phyloP scores from a whole-genome alignment of 129 eudicot genomes.

The Chrysanthemum makinoi region DNA sequence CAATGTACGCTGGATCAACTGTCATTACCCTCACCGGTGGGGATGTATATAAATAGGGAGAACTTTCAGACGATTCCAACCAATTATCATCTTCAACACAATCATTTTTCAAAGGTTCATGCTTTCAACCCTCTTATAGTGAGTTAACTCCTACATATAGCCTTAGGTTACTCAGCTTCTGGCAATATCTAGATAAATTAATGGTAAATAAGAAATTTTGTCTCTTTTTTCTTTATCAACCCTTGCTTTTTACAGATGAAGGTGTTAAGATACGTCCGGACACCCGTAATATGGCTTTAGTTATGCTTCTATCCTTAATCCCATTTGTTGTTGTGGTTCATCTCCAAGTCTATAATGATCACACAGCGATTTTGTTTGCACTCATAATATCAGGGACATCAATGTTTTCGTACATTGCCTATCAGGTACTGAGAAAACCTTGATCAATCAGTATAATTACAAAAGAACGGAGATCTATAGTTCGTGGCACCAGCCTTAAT shows the following conservation, averaged over 20 bases:
- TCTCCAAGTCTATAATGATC: not conserved
- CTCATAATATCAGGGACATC: slow-evolving; percentile 7
- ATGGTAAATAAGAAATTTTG: too few species aligned
- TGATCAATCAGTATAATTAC: too few species aligned
- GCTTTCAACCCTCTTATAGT: too few species aligned
- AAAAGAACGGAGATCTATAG: too few species aligned
- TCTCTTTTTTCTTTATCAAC: too few species aligned
- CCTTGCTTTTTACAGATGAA: not conserved
- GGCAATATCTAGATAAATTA: too few species aligned
- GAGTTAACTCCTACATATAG: too few species aligned
- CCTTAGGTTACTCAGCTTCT: too few species aligned
- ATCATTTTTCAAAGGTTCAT: slow-evolving; percentile 1
- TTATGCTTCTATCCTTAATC: slow-evolving; percentile 18
- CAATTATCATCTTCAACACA: not conserved
- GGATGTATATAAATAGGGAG: not conserved
- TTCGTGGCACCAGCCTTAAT: not conserved
- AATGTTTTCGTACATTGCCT: slow-evolving; percentile 1
- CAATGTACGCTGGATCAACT: too few species aligned
- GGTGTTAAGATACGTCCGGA: not conserved
- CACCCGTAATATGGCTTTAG: not conserved
- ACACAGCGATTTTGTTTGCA: not conserved
- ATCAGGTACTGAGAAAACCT: too few species aligned
- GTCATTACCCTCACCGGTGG: too few species aligned
- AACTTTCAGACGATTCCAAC: not conserved
- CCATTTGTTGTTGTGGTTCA: slow-evolving; percentile 9